A percentile compares a stretch with the other conserved stretches of the same genome.
Evolutionary conservation across 139 green algal genomes (phyloP).

Genomic region (Penium margaritaceum): DNA sequence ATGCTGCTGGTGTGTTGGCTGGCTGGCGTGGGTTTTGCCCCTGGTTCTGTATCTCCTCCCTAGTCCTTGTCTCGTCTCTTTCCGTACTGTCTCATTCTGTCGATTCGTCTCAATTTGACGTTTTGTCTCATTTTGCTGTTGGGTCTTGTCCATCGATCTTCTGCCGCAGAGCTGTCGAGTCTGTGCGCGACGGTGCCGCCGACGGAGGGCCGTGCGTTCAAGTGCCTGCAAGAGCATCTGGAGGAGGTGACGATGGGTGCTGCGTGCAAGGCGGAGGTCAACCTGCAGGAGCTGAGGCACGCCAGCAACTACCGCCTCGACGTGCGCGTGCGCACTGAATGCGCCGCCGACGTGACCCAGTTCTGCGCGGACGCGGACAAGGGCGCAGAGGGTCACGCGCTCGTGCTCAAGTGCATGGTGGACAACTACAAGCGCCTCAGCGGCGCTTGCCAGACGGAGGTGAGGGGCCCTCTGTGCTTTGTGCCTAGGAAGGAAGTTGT

Average conservation of each 20-base stretch:
- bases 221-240: constrained; percentile 38
- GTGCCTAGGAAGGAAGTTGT: too few relatives aligned
- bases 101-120: too few relatives aligned
- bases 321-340: constrained; percentile 33
- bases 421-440: constrained; percentile 28
- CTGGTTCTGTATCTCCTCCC: too few relatives aligned
- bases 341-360: constrained; percentile 19
- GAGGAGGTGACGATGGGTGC: constrained; percentile 25
- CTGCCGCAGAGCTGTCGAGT: constrained; percentile 22
- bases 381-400: constrained; percentile 25
- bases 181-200: constrained; percentile 19
- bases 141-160: neutral
- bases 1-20: too few relatives aligned
- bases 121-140: neutral
- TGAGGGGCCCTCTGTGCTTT: too few relatives aligned
- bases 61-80: too few relatives aligned
- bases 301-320: constrained; percentile 38
- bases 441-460: constrained; percentile 27
- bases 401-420: constrained; percentile 24
- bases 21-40: too few relatives aligned
- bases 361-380: constrained; percentile 22
- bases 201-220: constrained; percentile 24
- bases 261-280: constrained; percentile 38
- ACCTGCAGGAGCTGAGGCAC: constrained; percentile 35
- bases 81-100: too few relatives aligned